Conservation (phyloP, 169 alveolate genomes). For the Eimeria maxima region DNA sequence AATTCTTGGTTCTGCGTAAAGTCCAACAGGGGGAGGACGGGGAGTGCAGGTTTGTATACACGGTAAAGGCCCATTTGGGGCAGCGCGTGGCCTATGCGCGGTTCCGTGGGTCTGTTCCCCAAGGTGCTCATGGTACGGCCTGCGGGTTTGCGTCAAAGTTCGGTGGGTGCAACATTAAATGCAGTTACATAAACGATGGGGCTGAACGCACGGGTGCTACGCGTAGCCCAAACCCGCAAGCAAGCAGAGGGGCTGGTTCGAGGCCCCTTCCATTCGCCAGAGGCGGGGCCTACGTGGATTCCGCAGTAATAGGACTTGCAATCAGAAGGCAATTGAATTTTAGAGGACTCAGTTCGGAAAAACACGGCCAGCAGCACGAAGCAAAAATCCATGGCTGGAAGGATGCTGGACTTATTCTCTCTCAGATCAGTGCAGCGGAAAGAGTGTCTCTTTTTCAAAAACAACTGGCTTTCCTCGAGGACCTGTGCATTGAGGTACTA, state of each 20-base stretch:
- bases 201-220: background rate
- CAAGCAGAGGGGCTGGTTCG: background rate
- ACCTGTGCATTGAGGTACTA: constrained; percentile 54
- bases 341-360: background rate
- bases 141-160: constrained; percentile 57
- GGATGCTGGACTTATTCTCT: constrained; percentile 10
- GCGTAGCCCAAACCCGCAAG: background rate
- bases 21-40: background rate
- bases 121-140: constrained; percentile 69
- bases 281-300: background rate
- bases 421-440: constrained; percentile 36
- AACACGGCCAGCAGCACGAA: constrained; percentile 2
- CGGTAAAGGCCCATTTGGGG: constrained; percentile 40
- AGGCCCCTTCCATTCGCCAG: too few relatives aligned
- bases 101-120: constrained; percentile 45
- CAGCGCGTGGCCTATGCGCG: constrained; percentile 73
- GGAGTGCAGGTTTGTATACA: background rate
- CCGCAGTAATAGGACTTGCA: background rate
- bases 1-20: background rate
- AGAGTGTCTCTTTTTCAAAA: constrained; percentile 14
- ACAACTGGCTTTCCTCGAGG: constrained; percentile 53
- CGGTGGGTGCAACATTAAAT: constrained; percentile 31
- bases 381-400: background rate
- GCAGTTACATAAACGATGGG: background rate
- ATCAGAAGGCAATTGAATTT: background rate